A percentile compares a stretch with the other conserved stretches of the same genome.
phyloP scores from a whole-genome alignment of 176 grass and related monocot species.

The Bromus sterilis region DNA sequence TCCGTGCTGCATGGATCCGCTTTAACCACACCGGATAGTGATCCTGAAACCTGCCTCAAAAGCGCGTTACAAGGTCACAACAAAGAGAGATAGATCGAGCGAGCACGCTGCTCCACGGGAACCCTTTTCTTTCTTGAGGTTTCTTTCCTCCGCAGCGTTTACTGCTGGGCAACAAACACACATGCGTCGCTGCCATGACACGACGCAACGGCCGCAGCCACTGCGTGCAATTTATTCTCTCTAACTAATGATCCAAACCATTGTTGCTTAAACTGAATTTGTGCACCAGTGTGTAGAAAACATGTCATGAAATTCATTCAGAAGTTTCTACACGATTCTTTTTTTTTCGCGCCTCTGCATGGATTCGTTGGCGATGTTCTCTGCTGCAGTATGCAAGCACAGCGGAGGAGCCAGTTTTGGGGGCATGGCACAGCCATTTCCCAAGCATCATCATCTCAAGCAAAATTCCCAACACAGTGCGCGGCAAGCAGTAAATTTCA shows the following conservation, averaged over 20 bases:
- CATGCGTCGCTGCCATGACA: conserved; percentile 1
- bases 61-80: not conserved
- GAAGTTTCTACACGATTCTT: not conserved
- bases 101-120: not conserved
- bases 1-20: not conserved
- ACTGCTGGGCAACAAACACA: not conserved
- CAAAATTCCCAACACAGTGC: not conserved
- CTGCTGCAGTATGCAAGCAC: not conserved
- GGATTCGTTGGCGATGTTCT: not conserved
- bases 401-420: not conserved
- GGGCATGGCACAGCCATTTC: not conserved
- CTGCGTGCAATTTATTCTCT: not conserved
- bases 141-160: not conserved
- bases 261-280: too few relatives aligned
- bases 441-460: not conserved
- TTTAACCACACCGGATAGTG: not conserved
- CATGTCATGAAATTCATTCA: not conserved
- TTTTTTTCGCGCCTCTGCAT: not conserved
- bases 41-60: not conserved
- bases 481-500: not conserved
- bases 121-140: not conserved
- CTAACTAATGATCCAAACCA: not conserved
- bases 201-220: conserved; percentile 13
- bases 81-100: not conserved
- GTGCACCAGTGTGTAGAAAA: not conserved